Base-by-base conservation (phyloP, 164 flowering plant species). In the Stephania yunnanensis region DNA sequence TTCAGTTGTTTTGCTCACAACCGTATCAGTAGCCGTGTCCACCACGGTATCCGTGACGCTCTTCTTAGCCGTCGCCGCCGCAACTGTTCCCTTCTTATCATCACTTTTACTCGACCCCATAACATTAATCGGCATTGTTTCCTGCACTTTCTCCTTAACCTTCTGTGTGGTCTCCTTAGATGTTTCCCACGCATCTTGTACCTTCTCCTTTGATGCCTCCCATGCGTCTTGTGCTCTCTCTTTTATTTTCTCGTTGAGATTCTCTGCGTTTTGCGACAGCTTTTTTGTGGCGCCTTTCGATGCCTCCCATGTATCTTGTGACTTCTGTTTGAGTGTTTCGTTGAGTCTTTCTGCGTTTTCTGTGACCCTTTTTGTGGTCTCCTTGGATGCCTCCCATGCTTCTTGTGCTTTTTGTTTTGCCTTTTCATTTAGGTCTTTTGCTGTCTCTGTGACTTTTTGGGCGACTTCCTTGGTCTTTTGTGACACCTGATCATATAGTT, bases 301-400 rank as follows among this genome's bases (percentile, higher is more conserved):
- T 4, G 55, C 15, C 12, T 50, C 55, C 11, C 11, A 15, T 50
- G 55, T 4, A 50, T 50, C 55, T 50, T 50, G 55, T 50, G 55
- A 11, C 15, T 50, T 50, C 4, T 50, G 4, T 15, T 50, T 50
- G 11, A 50, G 4, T 50, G 4, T 50, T 15, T 50, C 55, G 15
- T 15, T 50, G 4, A 50, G 55, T 1, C 15, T 50, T 50, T 50
- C 55, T 50, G 55, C 55, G 15, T 11, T 50, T 50, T 50, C 55
- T 10, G 55, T 10, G 11, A 50, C 55, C 55, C 13, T 48, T 48
- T 8, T 48, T 8, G 53, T 36, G 42, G 42, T 81, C 5, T 82
- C 90, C 76, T 84, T 86, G 10, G 89, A 85, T 2, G 84, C 69
- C 8, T 77, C 92, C 94, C 87, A 84, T 15, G 90, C 86, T 0